These are phyloP conservation scores for Chytridium lagenaria DNA, from an alignment of 371 early-diverging fungal genomes.

Conservation along the genomic window DNA sequence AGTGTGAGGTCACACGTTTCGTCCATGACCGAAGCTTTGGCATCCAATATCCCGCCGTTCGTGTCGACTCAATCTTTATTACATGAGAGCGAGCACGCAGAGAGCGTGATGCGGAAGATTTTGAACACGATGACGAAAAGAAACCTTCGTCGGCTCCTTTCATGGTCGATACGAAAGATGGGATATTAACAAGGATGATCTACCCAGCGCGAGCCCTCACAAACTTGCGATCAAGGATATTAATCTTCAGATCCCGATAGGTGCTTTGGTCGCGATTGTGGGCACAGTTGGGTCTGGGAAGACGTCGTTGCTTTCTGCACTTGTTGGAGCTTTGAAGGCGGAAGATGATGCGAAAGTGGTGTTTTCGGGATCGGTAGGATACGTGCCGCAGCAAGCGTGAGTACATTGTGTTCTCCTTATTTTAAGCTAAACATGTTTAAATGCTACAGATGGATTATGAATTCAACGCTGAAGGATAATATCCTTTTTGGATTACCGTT, in stretches of 20 bases:
- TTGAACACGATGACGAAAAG: too few relatives aligned
- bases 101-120: too few relatives aligned
- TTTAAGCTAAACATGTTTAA: too few relatives aligned
- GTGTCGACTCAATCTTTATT: background rate
- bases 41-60: background rate
- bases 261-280: conserved; percentile 51
- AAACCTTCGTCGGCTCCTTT: too few relatives aligned
- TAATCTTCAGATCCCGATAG: conserved; percentile 46
- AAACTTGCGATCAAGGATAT: conserved; percentile 28
- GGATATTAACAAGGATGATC: background rate
- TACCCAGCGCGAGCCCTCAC: background rate
- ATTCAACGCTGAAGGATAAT: conserved; percentile 42
- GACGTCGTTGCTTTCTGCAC: conserved; percentile 42
- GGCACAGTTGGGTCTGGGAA: conserved; percentile 54
- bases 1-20: background rate
- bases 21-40: background rate
- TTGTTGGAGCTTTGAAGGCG: conserved; percentile 50
- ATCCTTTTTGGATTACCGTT: conserved; percentile 45
- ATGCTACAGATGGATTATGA: conserved; percentile 50
- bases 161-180: background rate
- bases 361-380: conserved; percentile 46
- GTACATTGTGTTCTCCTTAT: conserved; percentile 19
- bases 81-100: background rate
- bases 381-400: conserved; percentile 52
- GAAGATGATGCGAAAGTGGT: conserved; percentile 33